Base-by-base conservation (phyloP, 164 flowering plant genomes). In the Santalum album region DNA sequence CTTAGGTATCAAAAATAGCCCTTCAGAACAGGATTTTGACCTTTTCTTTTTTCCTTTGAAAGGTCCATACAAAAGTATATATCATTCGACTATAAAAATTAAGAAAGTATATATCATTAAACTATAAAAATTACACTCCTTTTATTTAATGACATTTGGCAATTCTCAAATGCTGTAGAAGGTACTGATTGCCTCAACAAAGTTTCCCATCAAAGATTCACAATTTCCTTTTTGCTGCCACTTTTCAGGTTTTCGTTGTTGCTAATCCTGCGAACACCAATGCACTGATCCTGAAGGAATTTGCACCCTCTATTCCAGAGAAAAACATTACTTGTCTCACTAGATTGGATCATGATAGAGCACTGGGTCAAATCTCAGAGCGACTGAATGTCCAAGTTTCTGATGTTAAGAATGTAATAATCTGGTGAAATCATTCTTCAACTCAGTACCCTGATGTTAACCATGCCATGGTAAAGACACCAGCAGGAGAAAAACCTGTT, bases 251-350 rank as follows among this genome's bases (percentile, higher is more conserved):
- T 52, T 52, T 92, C 62, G 99, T 92, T 72, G 97, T 92, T 65
- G 99, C 99, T 32, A 92, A 92, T 69, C 99, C 99, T 7, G 99
- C 99, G 40, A 92, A 92, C 75, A 92, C 99, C 65, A 92, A 92
- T 75, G 99, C 99, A 16, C 75, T 92, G 85, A 92, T 89, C 60
- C 64, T 92, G 76, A 92, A 92, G 72, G 99, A 92, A 74, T 92
- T 76, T 71, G 99, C 99, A 17, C 90, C 90, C 49, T 83, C 90
- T 10, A 79, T 83, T 38, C 87, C 87, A 26, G 84, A 72, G 67
- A 94, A 78, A 57, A 94, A 94, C 75, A 87, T 94, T 22, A 75
- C 96, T 53, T 86, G 95, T 56, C 58, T 94, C 71, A 94, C 99
- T 27, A 80, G 99, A 59, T 60, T 94, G 69, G 99, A 94, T 57